Base-by-base conservation (phyloP, 305 asterid species). In the Fraxinus velutina region DNA sequence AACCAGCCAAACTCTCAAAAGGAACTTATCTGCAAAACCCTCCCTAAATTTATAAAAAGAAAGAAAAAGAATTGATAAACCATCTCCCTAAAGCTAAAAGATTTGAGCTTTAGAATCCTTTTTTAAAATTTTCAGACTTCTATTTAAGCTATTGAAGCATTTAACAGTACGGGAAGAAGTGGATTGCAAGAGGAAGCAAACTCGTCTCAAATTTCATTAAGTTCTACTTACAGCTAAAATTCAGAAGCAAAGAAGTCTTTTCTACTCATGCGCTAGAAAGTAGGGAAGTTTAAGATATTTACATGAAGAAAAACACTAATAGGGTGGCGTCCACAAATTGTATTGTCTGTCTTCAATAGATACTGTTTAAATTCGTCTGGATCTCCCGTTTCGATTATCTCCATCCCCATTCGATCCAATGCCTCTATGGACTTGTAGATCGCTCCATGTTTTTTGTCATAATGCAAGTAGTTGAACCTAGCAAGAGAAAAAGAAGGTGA, bases 311-410 rank as follows among this genome's bases (percentile, higher is more conserved):
- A 94, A 78, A 96, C 98, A 73, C 98, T 90, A 71, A 96, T 96
- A 32, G 99, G 99, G 82, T 96, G 98, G 2, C 98, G 97, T 22
- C 99, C 99, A 83, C 99, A 96, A 42, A 96, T 96, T 62, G 99
- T 96, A 85, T 96, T 96, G 82, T 93, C 94, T 1, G 99, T 96
- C 88, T 96, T 94, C 84, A 70, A 76, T 76, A 96, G 92, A 83
- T 96, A 96, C 84, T 90, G 87, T 89, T 96, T 93, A 82, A 96
- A 96, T 75, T 92, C 90, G 81, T 92, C 94, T 62, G 99, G 94
- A 64, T 94, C 98, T 82, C 99, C 99, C 0, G 92, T 89, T 89
- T 96, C 98, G 70, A 96, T 92, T 76, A 93, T 88, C 77, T 96
- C 96, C 99, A 96, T 96, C 79, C 98, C 99, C 91, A 64, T 87